phyloP scores from a whole-genome alignment of 371 early-diverging fungal genomes.

The Lichtheimia hyalospora region DNA sequence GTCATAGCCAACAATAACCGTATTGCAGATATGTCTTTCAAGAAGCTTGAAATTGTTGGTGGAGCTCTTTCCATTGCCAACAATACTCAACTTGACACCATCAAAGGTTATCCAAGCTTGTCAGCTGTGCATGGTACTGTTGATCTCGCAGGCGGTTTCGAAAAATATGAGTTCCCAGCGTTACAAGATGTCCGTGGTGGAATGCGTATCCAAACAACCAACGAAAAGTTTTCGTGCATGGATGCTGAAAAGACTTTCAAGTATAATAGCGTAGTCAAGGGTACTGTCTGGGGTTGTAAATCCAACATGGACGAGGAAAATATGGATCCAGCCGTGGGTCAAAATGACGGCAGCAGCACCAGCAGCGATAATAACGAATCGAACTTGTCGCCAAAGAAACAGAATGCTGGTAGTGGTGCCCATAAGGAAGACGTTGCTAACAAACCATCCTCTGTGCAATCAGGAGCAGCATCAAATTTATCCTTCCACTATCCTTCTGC shows the following conservation, averaged over 20 bases:
- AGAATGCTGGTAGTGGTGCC: too few species aligned
- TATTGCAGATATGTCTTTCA: slow-evolving; percentile 49
- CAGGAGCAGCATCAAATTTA: too few species aligned
- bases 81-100: slow-evolving; percentile 46
- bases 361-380: not conserved
- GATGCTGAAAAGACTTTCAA: slow-evolving; percentile 38
- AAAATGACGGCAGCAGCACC: slow-evolving; percentile 11
- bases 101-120: slow-evolving; percentile 53
- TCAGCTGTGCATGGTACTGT: slow-evolving; percentile 50
- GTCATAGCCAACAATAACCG: slow-evolving; percentile 53
- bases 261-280: slow-evolving; percentile 40
- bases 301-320: slow-evolving; percentile 32
- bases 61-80: slow-evolving; percentile 62
- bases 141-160: slow-evolving; percentile 54
- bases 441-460: too few species aligned
- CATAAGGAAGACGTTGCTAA: too few species aligned
- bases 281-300: slow-evolving; percentile 45
- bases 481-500: too few species aligned
- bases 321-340: slow-evolving; percentile 43
- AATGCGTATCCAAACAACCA: slow-evolving; percentile 51
- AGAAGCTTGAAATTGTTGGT: slow-evolving; percentile 40
- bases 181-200: slow-evolving; percentile 55
- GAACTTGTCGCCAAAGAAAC: too few species aligned
- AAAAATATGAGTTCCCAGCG: slow-evolving; percentile 38
- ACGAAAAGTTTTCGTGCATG: slow-evolving; percentile 30